phyloP scores from a whole-genome alignment of 495 filamentous ascomycete species.

The Xylaria palmicola region DNA sequence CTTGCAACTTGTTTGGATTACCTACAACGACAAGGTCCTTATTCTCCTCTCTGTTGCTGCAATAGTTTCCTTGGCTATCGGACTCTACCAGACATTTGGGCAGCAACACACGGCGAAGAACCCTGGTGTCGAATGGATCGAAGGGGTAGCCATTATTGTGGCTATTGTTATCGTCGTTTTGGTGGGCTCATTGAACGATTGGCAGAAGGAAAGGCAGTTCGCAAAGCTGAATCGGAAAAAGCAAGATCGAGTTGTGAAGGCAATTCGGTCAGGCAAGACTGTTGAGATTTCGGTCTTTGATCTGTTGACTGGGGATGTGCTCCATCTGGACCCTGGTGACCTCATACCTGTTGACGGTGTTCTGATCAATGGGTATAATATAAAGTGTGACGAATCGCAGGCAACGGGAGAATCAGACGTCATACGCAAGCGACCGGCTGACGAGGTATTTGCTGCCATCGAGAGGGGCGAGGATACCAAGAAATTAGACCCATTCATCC shows the following conservation, averaged over 20 bases:
- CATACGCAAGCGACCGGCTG: conserved; percentile 66
- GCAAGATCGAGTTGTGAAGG: conserved; percentile 76
- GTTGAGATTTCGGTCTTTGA: conserved; percentile 70
- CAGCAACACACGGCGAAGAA: conserved; percentile 41
- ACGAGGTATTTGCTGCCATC: conserved; percentile 80
- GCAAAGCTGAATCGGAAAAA: conserved; percentile 77
- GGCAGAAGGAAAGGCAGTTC: conserved; percentile 78
- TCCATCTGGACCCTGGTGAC: conserved; percentile 74
- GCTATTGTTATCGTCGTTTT: conserved; percentile 75
- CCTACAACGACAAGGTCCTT: conserved; percentile 83
- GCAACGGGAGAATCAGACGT: conserved; percentile 85
- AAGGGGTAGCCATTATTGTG: conserved; percentile 75
- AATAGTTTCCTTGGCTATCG: conserved; percentile 67
- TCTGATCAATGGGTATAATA: conserved; percentile 65
- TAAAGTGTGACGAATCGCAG: conserved; percentile 81
- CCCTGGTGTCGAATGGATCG: conserved; percentile 68
- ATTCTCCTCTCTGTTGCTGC: conserved; percentile 74
- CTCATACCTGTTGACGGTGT: conserved; percentile 76
- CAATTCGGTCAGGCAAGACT: conserved; percentile 72
- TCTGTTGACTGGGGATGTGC: conserved; percentile 68
- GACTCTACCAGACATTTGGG: conserved; percentile 65
- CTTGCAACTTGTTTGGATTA: conserved; percentile 75
- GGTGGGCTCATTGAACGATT: conserved; percentile 75
- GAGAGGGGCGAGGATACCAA: conserved; percentile 69
- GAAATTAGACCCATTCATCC: conserved; percentile 92